Evolutionary conservation across 768 basidiomycete genomes (phyloP).

Genomic region (Mycena sanguinolenta): DNA sequence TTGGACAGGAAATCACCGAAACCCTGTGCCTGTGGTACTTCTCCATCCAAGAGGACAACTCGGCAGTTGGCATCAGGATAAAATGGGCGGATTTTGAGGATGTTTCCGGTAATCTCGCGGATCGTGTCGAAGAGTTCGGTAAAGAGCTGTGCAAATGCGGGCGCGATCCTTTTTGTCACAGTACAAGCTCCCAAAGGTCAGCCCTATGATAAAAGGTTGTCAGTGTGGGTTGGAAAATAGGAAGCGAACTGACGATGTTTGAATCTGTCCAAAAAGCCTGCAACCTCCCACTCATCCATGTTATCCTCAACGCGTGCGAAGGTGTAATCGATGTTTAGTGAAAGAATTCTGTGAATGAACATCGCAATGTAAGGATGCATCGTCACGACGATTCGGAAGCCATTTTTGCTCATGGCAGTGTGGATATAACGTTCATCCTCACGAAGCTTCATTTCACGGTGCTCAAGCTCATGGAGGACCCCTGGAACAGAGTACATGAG

Average conservation of each 20-base stretch:
- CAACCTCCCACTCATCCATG: slow-evolving; percentile 42
- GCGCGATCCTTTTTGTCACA: background rate
- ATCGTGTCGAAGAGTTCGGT: slow-evolving; percentile 30
- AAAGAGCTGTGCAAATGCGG: slow-evolving; percentile 34
- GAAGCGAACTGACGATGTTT: slow-evolving; percentile 1
- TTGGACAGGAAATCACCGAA: background rate
- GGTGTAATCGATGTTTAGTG: slow-evolving; percentile 39
- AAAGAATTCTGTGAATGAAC: slow-evolving; percentile 30
- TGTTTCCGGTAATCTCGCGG: slow-evolving; percentile 28
- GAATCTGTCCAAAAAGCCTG: slow-evolving; percentile 15
- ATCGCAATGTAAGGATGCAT: slow-evolving; percentile 23
- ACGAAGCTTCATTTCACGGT: slow-evolving; percentile 7
- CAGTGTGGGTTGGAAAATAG: slow-evolving; percentile 22
- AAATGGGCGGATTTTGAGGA: slow-evolving; percentile 33
- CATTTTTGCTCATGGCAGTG: slow-evolving; percentile 17
- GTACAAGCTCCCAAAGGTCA: background rate
- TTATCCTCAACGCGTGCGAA: slow-evolving; percentile 40
- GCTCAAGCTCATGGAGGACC: too few species aligned
- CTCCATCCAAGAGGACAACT: slow-evolving; percentile 16
- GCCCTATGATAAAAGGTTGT: background rate
- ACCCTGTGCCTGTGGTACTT: slow-evolving; percentile 10
- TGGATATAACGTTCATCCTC: too few species aligned
- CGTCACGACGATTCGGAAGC: slow-evolving; percentile 15
- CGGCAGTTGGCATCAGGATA: slow-evolving; percentile 33
- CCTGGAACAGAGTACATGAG: too few species aligned